These are phyloP conservation scores for Eremochloa ophiuroides DNA, from an alignment of 176 grass and related monocot genomes.

Conservation along the genomic window DNA sequence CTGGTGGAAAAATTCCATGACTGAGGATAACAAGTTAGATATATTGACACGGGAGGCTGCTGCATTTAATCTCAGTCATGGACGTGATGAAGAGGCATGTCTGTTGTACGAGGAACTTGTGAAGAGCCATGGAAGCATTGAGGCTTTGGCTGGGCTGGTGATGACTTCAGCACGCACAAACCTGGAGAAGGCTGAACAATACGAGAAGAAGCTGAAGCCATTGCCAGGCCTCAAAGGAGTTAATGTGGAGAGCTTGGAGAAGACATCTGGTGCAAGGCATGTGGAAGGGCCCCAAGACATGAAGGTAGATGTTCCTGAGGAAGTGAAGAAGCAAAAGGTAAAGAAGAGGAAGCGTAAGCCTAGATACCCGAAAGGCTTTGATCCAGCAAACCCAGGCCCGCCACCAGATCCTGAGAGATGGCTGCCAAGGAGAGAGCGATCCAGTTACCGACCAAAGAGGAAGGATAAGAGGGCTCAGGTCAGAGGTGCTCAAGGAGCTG, in stretches of 20 bases:
- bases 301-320: constrained; percentile 52
- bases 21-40: constrained; percentile 70
- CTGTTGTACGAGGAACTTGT: constrained; percentile 82
- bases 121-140: constrained; percentile 57
- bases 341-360: constrained; percentile 95
- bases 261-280: constrained; percentile 77
- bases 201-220: constrained; percentile 82
- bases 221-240: constrained; percentile 71
- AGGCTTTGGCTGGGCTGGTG: constrained; percentile 80
- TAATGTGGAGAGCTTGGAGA: constrained; percentile 73
- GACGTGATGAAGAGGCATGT: constrained; percentile 66
- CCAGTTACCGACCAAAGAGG: constrained; percentile 89
- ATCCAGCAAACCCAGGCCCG: constrained; percentile 79
- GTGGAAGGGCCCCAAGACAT: constrained; percentile 41
- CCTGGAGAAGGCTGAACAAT: constrained; percentile 78
- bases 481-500: constrained; percentile 83
- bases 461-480: constrained; percentile 86
- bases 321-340: constrained; percentile 70
- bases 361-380: constrained; percentile 76
- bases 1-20: constrained; percentile 92
- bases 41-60: constrained; percentile 74
- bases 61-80: constrained; percentile 81
- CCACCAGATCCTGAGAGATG: constrained; percentile 91
- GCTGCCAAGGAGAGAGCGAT: constrained; percentile 83
- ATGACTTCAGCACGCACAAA: constrained; percentile 64